These are phyloP conservation scores for Talaromyces sp. DNA, from an alignment of 2,329 filamentous ascomycete species.

Conservation along the genomic window DNA sequence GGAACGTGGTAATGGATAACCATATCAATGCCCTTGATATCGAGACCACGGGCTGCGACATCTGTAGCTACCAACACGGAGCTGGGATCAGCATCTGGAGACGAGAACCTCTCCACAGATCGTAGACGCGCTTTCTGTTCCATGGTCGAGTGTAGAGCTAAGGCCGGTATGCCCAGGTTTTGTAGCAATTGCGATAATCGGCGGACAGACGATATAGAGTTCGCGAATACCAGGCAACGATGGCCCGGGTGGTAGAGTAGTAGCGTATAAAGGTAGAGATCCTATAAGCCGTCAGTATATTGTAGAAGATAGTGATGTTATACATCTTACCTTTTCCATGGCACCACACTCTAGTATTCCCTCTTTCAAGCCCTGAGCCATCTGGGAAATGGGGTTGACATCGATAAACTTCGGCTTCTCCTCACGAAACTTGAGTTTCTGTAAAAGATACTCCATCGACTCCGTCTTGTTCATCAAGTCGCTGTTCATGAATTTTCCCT, in stretches of 20 bases:
- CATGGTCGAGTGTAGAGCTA: slow-evolving; percentile 90
- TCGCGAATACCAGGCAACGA: slow-evolving; percentile 87
- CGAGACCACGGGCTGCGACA: slow-evolving; percentile 87
- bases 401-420: slow-evolving; percentile 87
- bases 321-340: slow-evolving; percentile 73
- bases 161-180: slow-evolving; percentile 72
- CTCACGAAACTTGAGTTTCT: slow-evolving; percentile 83
- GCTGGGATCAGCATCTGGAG: slow-evolving; percentile 52
- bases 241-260: slow-evolving; percentile 77
- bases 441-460: slow-evolving; percentile 88
- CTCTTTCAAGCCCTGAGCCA: slow-evolving; percentile 83
- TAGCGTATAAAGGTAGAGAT: slow-evolving; percentile 88
- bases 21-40: slow-evolving; percentile 85
- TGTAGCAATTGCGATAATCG: slow-evolving; percentile 81
- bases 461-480: slow-evolving; percentile 70
- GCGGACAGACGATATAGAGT: slow-evolving; percentile 89
- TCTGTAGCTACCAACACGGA: slow-evolving; percentile 87
- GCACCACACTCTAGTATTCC: slow-evolving; percentile 88
- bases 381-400: slow-evolving; percentile 82
- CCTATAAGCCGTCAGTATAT: slow-evolving; percentile 47
- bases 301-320: background rate
- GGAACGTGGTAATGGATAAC: slow-evolving; percentile 96
- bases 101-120: slow-evolving; percentile 84
- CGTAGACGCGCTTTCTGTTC: slow-evolving; percentile 91
- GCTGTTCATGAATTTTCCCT: slow-evolving; percentile 57